phyloP scores from a whole-genome alignment of 2,329 filamentous ascomycete species.

The Penicillium sclerotiorum region DNA sequence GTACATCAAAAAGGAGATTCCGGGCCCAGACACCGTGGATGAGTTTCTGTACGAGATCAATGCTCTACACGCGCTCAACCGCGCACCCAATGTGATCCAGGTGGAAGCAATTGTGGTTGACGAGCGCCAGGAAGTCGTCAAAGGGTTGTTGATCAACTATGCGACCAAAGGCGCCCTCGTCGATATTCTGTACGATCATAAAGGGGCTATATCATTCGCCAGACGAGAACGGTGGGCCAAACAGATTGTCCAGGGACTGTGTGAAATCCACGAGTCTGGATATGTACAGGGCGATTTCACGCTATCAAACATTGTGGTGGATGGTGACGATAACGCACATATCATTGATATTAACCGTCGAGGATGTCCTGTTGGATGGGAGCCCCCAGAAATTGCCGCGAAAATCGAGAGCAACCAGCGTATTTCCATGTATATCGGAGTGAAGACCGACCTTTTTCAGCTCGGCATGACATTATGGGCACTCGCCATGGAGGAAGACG shows the following conservation, averaged over 20 bases:
- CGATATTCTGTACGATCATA: constrained; percentile 82
- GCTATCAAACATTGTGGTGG: constrained; percentile 93
- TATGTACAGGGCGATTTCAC: constrained; percentile 99
- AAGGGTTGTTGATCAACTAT: constrained; percentile 86
- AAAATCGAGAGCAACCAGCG: constrained; percentile 86
- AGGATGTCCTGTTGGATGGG: constrained; percentile 97
- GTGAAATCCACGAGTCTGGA: constrained; percentile 91
- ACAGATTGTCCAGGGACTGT: constrained; percentile 85
- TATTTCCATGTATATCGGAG: constrained; percentile 95
- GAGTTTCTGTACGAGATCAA: constrained; percentile 98
- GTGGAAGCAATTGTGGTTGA: constrained; percentile 89
- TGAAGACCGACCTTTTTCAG: constrained; percentile 96
- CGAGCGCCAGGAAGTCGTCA: constrained; percentile 71
- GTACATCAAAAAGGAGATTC: constrained; percentile 97
- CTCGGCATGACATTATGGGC: constrained; percentile 97
- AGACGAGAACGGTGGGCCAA: constrained; percentile 83
- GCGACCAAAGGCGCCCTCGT: constrained; percentile 85
- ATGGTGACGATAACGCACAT: constrained; percentile 79
- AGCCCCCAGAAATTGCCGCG: constrained; percentile 84
- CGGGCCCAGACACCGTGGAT: constrained; percentile 89
- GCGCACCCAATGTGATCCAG: constrained; percentile 75
- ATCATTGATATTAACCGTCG: constrained; percentile 98
- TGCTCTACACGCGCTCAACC: constrained; percentile 76
- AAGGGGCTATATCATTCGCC: constrained; percentile 66
- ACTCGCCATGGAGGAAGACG: constrained; percentile 81